phyloP scores from a whole-genome alignment of 1,139 yeast species.

The Blastobotrys malaysiensis region DNA sequence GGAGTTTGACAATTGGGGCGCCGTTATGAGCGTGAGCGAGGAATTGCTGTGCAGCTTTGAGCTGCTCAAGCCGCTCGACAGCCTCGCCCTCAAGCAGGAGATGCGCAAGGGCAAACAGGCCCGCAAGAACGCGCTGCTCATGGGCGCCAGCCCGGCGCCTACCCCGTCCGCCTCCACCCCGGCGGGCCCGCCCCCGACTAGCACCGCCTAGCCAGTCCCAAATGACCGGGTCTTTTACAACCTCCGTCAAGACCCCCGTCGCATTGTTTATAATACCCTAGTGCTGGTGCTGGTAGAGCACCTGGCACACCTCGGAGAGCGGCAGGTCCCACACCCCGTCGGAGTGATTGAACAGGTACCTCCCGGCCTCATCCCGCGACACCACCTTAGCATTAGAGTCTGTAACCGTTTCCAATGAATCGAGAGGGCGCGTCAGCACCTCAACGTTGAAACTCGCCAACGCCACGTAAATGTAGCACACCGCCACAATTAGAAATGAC shows the following conservation, averaged over 20 bases:
- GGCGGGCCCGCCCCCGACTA: not conserved
- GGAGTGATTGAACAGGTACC: slow-evolving; percentile 49
- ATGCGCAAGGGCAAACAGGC: slow-evolving; percentile 34
- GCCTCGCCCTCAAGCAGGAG: slow-evolving; percentile 86
- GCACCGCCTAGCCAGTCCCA: too few relatives aligned
- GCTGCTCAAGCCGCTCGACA: slow-evolving; percentile 86
- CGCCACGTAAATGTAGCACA: slow-evolving; percentile 68
- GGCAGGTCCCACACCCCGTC: slow-evolving; percentile 87
- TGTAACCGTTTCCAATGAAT: slow-evolving; percentile 57
- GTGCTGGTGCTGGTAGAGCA: slow-evolving; percentile 41
- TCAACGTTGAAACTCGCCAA: slow-evolving; percentile 71
- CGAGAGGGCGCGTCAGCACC: slow-evolving; percentile 53
- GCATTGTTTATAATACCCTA: not conserved
- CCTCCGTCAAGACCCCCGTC: too few relatives aligned
- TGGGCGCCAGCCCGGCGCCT: not conserved
- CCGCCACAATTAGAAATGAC: slow-evolving; percentile 56
- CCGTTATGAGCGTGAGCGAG: slow-evolving; percentile 94
- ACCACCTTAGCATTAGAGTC: slow-evolving; percentile 62
- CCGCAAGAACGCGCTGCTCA: not conserved
- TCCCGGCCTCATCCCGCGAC: slow-evolving; percentile 18
- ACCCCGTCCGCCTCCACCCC: not conserved
- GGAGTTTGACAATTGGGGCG: slow-evolving; percentile 98
- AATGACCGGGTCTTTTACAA: too few relatives aligned
- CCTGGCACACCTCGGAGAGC: slow-evolving; percentile 61
- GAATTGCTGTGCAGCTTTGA: slow-evolving; percentile 90